Conservation (phyloP, 1,139 yeast genomes). For the Cylindricascospora bacillispora region DNA sequence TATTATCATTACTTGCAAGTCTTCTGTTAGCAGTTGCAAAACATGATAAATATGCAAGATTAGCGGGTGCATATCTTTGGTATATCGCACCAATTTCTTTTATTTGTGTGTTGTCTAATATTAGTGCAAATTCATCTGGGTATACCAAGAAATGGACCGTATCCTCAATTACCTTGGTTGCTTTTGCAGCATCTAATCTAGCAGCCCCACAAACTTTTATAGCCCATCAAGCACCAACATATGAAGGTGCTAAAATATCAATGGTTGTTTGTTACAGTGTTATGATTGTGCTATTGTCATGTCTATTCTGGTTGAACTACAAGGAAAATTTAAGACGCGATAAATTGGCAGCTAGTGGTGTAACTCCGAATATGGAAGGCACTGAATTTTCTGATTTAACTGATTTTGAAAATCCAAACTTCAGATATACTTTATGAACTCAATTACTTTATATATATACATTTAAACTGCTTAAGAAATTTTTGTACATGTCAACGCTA, state of each 20-base stretch:
- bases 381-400: conserved; percentile 34
- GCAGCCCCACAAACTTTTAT: conserved; percentile 60
- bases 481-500: no score
- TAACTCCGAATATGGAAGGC: conserved; percentile 28
- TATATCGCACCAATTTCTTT: conserved; percentile 28
- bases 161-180: conserved; percentile 17
- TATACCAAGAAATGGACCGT: conserved; percentile 26
- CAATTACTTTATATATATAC: no score
- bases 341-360: conserved; percentile 12
- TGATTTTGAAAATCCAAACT: conserved; percentile 36
- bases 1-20: conserved; percentile 28
- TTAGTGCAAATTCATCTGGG: conserved; percentile 26
- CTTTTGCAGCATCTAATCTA: conserved; percentile 35
- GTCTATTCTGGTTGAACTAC: conserved; percentile 10
- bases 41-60: conserved; percentile 25
- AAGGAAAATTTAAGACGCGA: conserved; percentile 21
- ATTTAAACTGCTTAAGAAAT: no score
- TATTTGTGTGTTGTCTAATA: conserved; percentile 25
- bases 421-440: conserved; percentile 29
- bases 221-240: conserved; percentile 39
- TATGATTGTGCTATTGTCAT: conserved; percentile 19
- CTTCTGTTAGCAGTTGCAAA: conserved; percentile 39
- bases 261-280: conserved; percentile 26
- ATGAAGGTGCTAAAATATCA: conserved; percentile 32
- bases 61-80: conserved; percentile 32